A percentile compares a stretch with the other conserved stretches of the same genome.
These are phyloP conservation scores for Fomitiporia mediterranea DNA, from an alignment of 1,284 basidiomycete genomes.

Conservation along the genomic window DNA sequence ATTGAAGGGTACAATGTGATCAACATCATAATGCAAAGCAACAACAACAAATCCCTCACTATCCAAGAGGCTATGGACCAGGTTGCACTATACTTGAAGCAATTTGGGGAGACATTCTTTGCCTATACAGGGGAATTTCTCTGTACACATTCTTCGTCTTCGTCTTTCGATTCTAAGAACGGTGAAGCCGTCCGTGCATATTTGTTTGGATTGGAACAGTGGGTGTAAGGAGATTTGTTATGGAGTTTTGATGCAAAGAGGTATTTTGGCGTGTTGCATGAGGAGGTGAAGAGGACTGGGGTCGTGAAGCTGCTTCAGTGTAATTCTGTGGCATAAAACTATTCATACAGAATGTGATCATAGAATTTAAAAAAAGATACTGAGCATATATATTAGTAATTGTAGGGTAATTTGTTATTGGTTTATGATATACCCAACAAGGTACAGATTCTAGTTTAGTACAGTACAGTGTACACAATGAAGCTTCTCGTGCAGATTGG, in stretches of 20 bases:
- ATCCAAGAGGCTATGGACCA: constrained; percentile 59
- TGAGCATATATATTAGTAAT: too few species aligned
- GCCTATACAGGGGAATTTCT: too few species aligned
- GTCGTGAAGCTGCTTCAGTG: neutral
- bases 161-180: constrained; percentile 3
- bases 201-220: constrained; percentile 44
- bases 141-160: too few species aligned
- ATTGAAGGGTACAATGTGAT: constrained; percentile 57
- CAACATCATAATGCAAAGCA: constrained; percentile 58
- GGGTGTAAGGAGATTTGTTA: constrained; percentile 46
- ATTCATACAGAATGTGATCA: too few species aligned
- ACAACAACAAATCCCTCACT: constrained; percentile 40
- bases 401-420: too few species aligned
- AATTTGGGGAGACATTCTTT: too few species aligned
- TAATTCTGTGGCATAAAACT: too few species aligned
- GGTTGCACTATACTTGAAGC: constrained; percentile 35
- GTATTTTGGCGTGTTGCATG: constrained; percentile 47
- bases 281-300: constrained; percentile 35
- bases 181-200: constrained; percentile 41
- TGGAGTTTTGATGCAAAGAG: constrained; percentile 58
- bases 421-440: too few species aligned
- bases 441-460: too few species aligned
- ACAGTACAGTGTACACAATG: too few species aligned
- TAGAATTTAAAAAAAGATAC: too few species aligned
- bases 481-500: too few species aligned